Base-by-base conservation (phyloP, 192 early-diverging fungal species). In the Coemansia sp. region DNA sequence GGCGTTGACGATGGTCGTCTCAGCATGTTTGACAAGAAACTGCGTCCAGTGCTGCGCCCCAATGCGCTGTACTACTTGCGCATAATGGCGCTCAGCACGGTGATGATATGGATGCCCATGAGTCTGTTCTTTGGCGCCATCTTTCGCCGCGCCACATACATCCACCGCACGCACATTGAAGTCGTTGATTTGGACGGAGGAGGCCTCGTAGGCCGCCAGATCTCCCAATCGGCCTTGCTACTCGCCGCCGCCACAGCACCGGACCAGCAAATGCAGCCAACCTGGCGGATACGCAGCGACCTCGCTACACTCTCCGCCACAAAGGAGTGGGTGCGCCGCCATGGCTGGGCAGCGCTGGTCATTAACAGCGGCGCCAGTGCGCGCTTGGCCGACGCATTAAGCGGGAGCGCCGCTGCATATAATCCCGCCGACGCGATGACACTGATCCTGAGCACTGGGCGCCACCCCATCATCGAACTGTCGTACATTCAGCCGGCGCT, bases 261-360 rank as follows among this genome's bases (percentile, higher is more conserved):
- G 24, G 17, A 62, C 46, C 58, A 24, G 19, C 5, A 42, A 12
- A 6, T 24, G 6, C 42, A 32, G 24, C 40, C 63, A 19, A 10
- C 24, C 17, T 73, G 64, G 59, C 57, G 40, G 39, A n/a, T 31
- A 40, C 59, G 46, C 46, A 65, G 10, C 17, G 29, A 46, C 14
- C 27, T 63, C 3, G 14, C 22, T 6, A 60, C 32, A 0, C 6
- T 40, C 11, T 12, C 10, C 10, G 66, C 37, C 19, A 39, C 37
- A 19, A 45, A 38, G 36, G 47, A 41, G 27, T 77, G 75, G 75
- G 58, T 70, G 22, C 42, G 68, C 2, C 25, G 1, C 29, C 19
- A 68, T 25, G 75, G 65, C n/a, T 77, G 75, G 75, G 75, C 64
- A 0, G 75, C 65, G 2, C n/a, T 77, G 1, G 65, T 71, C 1